A percentile compares a stretch with the other conserved stretches of the same genome.
These are phyloP conservation scores for Collybia sordida DNA, from an alignment of 768 basidiomycete species.

Conservation along the genomic window DNA sequence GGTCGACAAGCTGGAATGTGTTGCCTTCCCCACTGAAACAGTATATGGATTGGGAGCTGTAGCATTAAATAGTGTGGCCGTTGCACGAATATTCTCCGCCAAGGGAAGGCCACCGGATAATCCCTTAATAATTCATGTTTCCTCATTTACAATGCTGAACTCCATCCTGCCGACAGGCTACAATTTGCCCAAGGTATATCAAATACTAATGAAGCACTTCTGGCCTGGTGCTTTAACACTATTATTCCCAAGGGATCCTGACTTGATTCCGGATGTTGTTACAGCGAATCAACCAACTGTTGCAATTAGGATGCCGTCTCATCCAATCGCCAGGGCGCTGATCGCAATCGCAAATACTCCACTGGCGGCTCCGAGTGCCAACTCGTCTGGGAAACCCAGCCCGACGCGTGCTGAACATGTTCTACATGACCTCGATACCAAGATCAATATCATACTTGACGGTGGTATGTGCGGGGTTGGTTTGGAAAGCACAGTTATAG, in stretches of 20 bases:
- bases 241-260: slow-evolving; percentile 75
- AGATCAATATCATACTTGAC: slow-evolving; percentile 79
- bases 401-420: slow-evolving; percentile 92
- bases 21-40: slow-evolving; percentile 96
- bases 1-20: slow-evolving; percentile 45
- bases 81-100: slow-evolving; percentile 74
- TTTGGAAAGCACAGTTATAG: slow-evolving; percentile 93
- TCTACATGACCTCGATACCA: slow-evolving; percentile 70
- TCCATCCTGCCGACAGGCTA: slow-evolving; percentile 71
- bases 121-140: slow-evolving; percentile 96
- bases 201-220: slow-evolving; percentile 74
- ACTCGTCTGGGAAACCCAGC: slow-evolving; percentile 91
- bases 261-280: slow-evolving; percentile 67
- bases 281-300: slow-evolving; percentile 81
- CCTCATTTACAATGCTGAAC: slow-evolving; percentile 78
- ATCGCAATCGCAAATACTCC: slow-evolving; percentile 75
- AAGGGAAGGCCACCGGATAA: slow-evolving; percentile 96
- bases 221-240: slow-evolving; percentile 97
- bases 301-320: slow-evolving; percentile 92
- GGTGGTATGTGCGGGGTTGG: slow-evolving; percentile 92
- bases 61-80: slow-evolving; percentile 66
- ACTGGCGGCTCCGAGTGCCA: slow-evolving; percentile 93
- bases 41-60: slow-evolving; percentile 97
- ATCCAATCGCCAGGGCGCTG: slow-evolving; percentile 88
- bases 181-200: slow-evolving; percentile 61